These are phyloP conservation scores for Epichloe glyceriae DNA, from an alignment of 2,329 filamentous ascomycete species.

Conservation along the genomic window DNA sequence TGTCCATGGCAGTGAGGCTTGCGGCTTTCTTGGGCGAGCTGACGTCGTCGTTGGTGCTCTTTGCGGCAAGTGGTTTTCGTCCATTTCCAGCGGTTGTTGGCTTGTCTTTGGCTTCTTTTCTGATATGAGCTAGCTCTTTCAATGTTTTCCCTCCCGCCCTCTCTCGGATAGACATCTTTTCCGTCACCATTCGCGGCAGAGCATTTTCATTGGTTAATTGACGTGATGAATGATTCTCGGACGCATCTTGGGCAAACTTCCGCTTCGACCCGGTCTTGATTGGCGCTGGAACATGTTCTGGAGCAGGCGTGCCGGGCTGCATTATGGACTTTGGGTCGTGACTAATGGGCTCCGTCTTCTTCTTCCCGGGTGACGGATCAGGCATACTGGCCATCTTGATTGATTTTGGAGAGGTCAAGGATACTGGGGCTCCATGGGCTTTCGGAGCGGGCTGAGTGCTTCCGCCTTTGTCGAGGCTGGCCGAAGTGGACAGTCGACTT, in stretches of 20 bases:
- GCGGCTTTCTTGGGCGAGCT: constrained; percentile 42
- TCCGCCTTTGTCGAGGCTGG: constrained; percentile 7
- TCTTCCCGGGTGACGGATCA: constrained; percentile 17
- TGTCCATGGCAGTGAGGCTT: constrained; percentile 22
- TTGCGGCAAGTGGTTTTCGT: constrained; percentile 39
- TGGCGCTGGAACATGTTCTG: constrained; percentile 11
- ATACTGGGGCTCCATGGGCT: constrained; percentile 18
- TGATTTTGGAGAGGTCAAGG: constrained; percentile 17
- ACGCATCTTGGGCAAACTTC: constrained; percentile 45
- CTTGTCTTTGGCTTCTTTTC: constrained; percentile 27
- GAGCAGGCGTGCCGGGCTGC: background rate
- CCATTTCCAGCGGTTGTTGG: constrained; percentile 15
- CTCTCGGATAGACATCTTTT: constrained; percentile 19
- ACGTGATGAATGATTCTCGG: constrained; percentile 22
- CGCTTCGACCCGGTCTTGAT: constrained; percentile 42
- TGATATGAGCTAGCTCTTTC: constrained; percentile 31
- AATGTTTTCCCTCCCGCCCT: constrained; percentile 28
- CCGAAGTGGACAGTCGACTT: constrained; percentile 35
- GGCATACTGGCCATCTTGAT: constrained; percentile 7
- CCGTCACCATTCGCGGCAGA: constrained; percentile 6
- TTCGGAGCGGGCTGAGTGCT: constrained; percentile 11
- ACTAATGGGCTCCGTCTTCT: constrained; percentile 3
- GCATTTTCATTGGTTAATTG: constrained; percentile 17
- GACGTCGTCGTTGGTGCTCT: constrained; percentile 48
- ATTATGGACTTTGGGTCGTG: background rate